Base-by-base conservation (phyloP, 371 early-diverging fungal genomes). In the Mortierella sp. region DNA sequence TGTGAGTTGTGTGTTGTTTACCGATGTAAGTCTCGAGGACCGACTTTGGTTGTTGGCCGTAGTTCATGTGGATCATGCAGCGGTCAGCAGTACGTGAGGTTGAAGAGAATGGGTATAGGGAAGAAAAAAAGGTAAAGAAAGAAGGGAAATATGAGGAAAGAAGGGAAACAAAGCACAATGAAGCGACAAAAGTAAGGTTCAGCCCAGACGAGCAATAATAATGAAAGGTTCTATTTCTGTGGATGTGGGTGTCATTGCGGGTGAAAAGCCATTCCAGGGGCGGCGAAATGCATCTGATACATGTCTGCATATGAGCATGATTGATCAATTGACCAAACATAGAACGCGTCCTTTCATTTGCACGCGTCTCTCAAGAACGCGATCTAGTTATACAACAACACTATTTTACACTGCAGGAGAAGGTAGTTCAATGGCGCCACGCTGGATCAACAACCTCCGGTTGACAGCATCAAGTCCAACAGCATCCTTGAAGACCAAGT, bases 1-100 rank as follows among this genome's bases (percentile, higher is more conserved):
- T 42, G 47, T 68, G 50, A 24, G 13, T 6, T 13, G 11, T 28
- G 52, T 44, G 54, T 8, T 50, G 24, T 8, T 45, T 81, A 84
- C 85, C 85, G 73, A 84, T 84, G 79, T 84, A 84, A 1, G 85
- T 78, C 85, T 84, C 85, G 70, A 84, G 85, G 79, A 84, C 81
- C 1, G 85, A 84, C 76, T 81, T 84, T 76, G 79, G 85, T 74
- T 77, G 80, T 31, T 84, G 85, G 48, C 85, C 79, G 81, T 81
- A 84, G 77, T 77, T 84, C 85, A 84, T 84, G 48, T 74, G 71
- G 57, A 79, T 34, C 72, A 79, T 63, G 45, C 74, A 78, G 79
- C 54, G 38, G 55, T 57, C 70, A 34, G 68, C 16, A 24, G 54
- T 38, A 38, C 5, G 42, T 0, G 19, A 38, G 31, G 65, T 3